Evolutionary conservation across 305 asterid genomes (phyloP).

Genomic region (Ilex paraguariensis): DNA sequence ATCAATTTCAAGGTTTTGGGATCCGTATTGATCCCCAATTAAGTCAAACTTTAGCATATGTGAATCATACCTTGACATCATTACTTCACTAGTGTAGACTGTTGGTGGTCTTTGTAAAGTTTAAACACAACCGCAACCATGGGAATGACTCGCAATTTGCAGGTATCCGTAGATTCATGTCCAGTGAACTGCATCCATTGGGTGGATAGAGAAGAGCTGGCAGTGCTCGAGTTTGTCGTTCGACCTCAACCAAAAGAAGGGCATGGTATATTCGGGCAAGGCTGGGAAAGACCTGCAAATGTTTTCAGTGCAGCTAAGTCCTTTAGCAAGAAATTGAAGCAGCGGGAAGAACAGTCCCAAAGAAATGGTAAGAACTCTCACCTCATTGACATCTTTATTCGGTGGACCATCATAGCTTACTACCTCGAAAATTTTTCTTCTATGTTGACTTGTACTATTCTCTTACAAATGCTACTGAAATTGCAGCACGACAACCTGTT

Average conservation of each 20-base stretch:
- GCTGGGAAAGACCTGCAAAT: constrained; percentile 63
- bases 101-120: too few species aligned
- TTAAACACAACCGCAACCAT: too few species aligned
- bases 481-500: constrained; percentile 23
- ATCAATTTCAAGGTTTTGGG: too few species aligned
- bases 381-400: background rate
- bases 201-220: constrained; percentile 47
- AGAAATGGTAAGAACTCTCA: constrained; percentile 18
- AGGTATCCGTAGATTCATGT: constrained; percentile 56
- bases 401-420: background rate
- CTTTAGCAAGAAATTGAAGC: constrained; percentile 33
- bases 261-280: constrained; percentile 60
- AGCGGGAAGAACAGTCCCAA: constrained; percentile 17
- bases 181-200: constrained; percentile 64
- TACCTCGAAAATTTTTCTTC: background rate
- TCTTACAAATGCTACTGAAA: background rate
- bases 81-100: too few species aligned
- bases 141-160: background rate
- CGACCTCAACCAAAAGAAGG: constrained; percentile 49
- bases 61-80: too few species aligned
- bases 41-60: too few species aligned
- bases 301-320: constrained; percentile 60
- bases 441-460: background rate
- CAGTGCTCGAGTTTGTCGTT: constrained; percentile 42
- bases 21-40: too few species aligned